Conservation (phyloP, 495 filamentous ascomycete species). For the Pseudevernia furfuracea region DNA sequence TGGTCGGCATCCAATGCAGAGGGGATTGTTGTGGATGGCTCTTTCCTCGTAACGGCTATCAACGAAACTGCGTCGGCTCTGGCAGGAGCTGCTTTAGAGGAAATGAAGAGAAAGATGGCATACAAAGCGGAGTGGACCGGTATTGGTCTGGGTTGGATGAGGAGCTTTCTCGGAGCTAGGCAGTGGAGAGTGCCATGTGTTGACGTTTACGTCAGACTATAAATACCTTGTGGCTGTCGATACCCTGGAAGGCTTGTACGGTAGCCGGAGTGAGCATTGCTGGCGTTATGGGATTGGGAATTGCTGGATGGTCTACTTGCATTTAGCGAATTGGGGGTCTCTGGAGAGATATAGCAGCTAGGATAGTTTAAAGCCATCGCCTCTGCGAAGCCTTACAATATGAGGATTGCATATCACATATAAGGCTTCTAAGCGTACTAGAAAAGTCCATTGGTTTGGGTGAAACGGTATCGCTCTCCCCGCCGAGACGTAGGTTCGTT, state of each 20-base stretch:
- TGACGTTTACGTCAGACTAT: constrained; percentile 70
- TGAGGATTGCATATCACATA: background rate
- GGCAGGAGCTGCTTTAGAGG: constrained; percentile 57
- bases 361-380: background rate
- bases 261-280: background rate
- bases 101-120: constrained; percentile 43
- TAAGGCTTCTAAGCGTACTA: background rate
- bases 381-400: background rate
- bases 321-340: constrained; percentile 11
- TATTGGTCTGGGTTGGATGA: constrained; percentile 72
- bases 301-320: background rate
- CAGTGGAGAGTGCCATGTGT: constrained; percentile 82
- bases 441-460: background rate
- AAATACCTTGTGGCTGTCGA: constrained; percentile 3
- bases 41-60: constrained; percentile 50
- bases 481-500: background rate
- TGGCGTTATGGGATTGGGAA: background rate
- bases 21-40: constrained; percentile 35
- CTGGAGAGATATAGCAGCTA: background rate
- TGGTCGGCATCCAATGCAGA: constrained; percentile 29
- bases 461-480: background rate
- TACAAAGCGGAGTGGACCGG: constrained; percentile 67
- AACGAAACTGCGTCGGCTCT: constrained; percentile 63
- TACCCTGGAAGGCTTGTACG: background rate
- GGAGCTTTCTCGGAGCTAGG: constrained; percentile 62